Percentiles rank a stretch among this genome's conserved stretches.
These are phyloP conservation scores for Aspergillus persii DNA, from an alignment of 2,329 filamentous ascomycete genomes.

Conservation along the genomic window DNA sequence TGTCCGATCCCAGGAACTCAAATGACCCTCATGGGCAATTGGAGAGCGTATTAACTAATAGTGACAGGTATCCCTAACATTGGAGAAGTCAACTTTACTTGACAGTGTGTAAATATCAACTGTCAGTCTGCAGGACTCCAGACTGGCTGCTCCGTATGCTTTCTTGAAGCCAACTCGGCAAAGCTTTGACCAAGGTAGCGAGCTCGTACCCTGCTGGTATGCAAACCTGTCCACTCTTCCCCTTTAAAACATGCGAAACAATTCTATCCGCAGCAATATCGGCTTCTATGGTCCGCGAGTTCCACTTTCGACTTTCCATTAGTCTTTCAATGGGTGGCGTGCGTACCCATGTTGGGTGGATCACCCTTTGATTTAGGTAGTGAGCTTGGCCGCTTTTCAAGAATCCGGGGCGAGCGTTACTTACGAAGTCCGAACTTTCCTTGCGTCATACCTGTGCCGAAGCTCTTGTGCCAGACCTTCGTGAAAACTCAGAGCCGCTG, in stretches of 20 bases:
- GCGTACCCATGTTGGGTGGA: no score
- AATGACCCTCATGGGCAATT: no score
- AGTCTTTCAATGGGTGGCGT: no score
- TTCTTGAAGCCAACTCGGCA: background rate
- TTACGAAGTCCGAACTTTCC: conserved; percentile 39
- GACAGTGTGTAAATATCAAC: no score
- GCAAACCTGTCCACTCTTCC: conserved; percentile 48
- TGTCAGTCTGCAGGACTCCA: no score
- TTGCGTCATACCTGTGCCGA: conserved; percentile 34
- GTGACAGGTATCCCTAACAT: no score
- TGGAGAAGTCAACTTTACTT: no score
- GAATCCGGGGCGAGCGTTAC: background rate
- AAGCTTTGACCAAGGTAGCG: background rate
- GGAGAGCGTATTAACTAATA: no score
- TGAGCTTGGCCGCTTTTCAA: conserved; percentile 9
- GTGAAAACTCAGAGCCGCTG: conserved; percentile 53
- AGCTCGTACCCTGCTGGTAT: conserved; percentile 33
- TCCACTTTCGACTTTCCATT: no score
- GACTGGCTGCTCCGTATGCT: no score
- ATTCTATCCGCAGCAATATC: conserved; percentile 46
- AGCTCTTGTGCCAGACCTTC: conserved; percentile 47
- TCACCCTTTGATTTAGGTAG: conserved; percentile 13
- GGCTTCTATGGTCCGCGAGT: no score
- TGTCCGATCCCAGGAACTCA: no score
- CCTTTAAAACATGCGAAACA: conserved; percentile 49